Evolutionary conservation across 2,329 filamentous ascomycete species (phyloP).

Genomic region (Ceratocystis harringtonii): DNA sequence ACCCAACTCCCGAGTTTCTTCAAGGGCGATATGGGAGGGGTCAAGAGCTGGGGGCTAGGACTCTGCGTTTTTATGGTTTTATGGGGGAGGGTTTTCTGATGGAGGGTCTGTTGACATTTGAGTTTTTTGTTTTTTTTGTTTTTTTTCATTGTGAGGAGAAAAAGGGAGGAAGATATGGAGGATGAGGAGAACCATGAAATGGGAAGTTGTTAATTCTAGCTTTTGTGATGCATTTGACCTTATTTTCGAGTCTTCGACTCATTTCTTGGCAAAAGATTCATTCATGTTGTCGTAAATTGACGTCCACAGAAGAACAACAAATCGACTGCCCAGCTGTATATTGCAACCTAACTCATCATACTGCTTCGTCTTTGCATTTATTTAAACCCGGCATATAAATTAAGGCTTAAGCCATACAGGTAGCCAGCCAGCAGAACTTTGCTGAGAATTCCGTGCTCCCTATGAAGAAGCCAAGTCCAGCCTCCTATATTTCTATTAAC

Average conservation of each 20-base stretch:
- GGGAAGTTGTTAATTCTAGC: not conserved
- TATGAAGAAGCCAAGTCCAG: too few relatives aligned
- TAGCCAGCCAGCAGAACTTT: too few relatives aligned
- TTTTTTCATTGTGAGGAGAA: not conserved
- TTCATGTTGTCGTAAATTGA: not conserved
- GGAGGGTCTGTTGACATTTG: not conserved
- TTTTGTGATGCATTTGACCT: not conserved
- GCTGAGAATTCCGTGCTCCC: too few relatives aligned
- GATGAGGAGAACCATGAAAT: not conserved
- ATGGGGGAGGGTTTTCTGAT: constrained; percentile 1
- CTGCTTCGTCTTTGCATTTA: too few relatives aligned
- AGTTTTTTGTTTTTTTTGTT: not conserved
- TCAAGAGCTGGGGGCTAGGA: not conserved
- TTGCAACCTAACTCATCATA: too few relatives aligned
- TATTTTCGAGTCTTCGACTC: not conserved
- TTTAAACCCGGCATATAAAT: too few relatives aligned
- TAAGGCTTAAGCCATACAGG: too few relatives aligned
- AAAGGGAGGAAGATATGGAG: not conserved
- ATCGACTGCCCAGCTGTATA: too few relatives aligned
- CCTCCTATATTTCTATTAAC: too few relatives aligned
- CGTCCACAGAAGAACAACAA: too few relatives aligned
- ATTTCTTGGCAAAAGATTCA: not conserved
- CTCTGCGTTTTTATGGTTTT: constrained; percentile 5
- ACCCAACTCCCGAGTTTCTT: constrained; percentile 3
- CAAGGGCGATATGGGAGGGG: not conserved